A percentile compares a stretch with the other conserved stretches of the same genome.
Evolutionary conservation across 495 filamentous ascomycete genomes (phyloP).

Genomic region (Lepidopterella palustris): DNA sequence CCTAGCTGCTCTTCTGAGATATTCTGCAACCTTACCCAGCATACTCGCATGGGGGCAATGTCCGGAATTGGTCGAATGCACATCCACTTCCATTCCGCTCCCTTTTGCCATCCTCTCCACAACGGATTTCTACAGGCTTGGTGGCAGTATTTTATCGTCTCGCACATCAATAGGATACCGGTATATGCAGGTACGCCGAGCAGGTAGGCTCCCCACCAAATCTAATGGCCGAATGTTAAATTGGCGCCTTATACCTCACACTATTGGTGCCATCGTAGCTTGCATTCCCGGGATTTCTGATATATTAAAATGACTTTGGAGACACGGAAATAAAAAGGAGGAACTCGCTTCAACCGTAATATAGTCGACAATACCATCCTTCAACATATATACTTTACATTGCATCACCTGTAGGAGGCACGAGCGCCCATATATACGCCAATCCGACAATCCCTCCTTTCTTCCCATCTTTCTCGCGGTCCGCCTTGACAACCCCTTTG

Average conservation of each 20-base stretch:
- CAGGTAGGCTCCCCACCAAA: not conserved
- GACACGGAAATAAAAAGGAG: no score
- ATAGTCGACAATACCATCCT: not conserved
- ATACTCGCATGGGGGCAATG: not conserved
- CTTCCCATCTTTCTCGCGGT: constrained; percentile 37
- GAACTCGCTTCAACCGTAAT: not conserved
- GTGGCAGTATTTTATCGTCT: not conserved
- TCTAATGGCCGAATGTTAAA: not conserved
- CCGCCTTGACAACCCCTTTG: constrained; percentile 40
- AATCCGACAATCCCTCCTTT: constrained; percentile 39
- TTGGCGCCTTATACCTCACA: not conserved
- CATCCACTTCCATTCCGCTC: not conserved
- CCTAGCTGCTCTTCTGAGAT: not conserved
- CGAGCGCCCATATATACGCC: constrained; percentile 29
- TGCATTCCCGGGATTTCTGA: no score
- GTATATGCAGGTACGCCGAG: not conserved
- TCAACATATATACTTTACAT: not conserved
- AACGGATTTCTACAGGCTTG: not conserved
- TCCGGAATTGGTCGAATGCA: not conserved
- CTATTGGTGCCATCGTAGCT: not conserved
- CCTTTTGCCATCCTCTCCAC: not conserved
- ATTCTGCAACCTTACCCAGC: not conserved
- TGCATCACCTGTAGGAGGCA: not conserved
- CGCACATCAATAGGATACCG: not conserved
- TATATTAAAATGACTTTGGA: no score